These are phyloP conservation scores for Carex parvula DNA, from an alignment of 176 grass and related monocot species.

Conservation along the genomic window DNA sequence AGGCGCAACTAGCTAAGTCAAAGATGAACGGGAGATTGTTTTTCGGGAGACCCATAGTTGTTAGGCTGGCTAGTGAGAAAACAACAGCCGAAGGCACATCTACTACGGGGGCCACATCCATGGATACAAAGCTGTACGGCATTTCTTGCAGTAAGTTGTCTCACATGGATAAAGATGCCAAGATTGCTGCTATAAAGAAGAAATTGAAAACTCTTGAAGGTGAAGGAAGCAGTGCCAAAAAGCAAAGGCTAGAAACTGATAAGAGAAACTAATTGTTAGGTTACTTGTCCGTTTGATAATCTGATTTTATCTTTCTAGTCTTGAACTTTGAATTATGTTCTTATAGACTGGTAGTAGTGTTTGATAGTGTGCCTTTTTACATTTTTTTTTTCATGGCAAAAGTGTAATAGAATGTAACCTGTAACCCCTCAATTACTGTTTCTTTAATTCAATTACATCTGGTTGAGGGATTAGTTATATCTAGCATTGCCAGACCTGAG, in stretches of 20 bases:
- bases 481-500: neutral
- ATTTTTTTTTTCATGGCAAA: neutral
- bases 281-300: neutral
- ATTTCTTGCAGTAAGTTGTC: constrained; percentile 38
- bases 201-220: constrained; percentile 72
- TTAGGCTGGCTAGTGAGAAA: constrained; percentile 82
- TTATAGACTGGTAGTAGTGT: neutral
- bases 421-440: neutral
- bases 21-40: constrained; percentile 82
- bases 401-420: neutral
- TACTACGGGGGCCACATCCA: constrained; percentile 16
- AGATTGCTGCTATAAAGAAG: constrained; percentile 82
- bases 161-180: constrained; percentile 47
- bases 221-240: constrained; percentile 56
- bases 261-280: neutral
- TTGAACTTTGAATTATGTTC: neutral
- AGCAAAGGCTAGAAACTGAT: constrained; percentile 41
- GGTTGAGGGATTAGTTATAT: neutral
- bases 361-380: neutral
- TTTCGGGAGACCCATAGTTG: constrained; percentile 61
- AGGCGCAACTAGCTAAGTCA: constrained; percentile 75
- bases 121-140: constrained; percentile 35
- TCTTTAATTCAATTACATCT: neutral
- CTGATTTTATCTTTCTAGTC: neutral
- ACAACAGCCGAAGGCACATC: constrained; percentile 24